A percentile compares a stretch with the other conserved stretches of the same genome.
Evolutionary conservation across 1,284 basidiomycete species (phyloP).

Genomic region (Dichomitus squalens): DNA sequence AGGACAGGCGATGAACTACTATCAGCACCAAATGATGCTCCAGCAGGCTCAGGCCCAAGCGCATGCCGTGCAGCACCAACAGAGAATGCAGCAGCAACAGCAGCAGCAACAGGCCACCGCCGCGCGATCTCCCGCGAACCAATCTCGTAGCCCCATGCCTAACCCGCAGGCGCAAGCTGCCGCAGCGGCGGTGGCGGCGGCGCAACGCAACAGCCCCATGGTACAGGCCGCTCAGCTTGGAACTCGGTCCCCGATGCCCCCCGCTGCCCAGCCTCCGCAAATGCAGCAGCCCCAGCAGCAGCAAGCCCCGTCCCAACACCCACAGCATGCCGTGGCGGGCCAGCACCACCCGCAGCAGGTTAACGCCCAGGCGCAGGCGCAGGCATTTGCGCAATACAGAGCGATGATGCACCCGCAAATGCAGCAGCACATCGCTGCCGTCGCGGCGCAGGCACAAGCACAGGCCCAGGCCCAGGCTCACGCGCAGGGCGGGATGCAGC

Average conservation of each 20-base stretch:
- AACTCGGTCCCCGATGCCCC: slow-evolving; percentile 30
- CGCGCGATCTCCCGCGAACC: slow-evolving; percentile 2
- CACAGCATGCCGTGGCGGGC: too few relatives aligned
- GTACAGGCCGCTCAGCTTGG: slow-evolving; percentile 22
- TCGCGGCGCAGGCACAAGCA: too few relatives aligned
- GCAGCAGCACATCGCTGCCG: not conserved
- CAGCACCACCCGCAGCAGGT: slow-evolving; percentile 17
- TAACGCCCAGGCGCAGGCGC: slow-evolving; percentile 3
- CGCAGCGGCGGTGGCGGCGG: slow-evolving; percentile 10
- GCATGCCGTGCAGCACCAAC: too few relatives aligned
- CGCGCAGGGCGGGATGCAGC: slow-evolving; percentile 2
- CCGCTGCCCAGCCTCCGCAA: slow-evolving; percentile 15
- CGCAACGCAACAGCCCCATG: slow-evolving; percentile 31
- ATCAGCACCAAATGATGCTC: slow-evolving; percentile 1
- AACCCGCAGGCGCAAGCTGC: slow-evolving; percentile 13
- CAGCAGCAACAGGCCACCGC: slow-evolving; percentile 6
- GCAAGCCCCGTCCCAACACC: too few relatives aligned
- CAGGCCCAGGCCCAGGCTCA: not conserved
- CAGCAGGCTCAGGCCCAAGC: too few relatives aligned
- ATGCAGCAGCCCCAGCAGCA: slow-evolving; percentile 19
- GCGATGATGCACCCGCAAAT: too few relatives aligned
- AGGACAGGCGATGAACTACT: not conserved
- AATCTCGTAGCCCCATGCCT: slow-evolving; percentile 6
- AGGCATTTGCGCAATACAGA: too few relatives aligned
- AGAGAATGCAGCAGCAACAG: not conserved